Conservation (phyloP, 2,329 filamentous ascomycete genomes). For the Neofusicoccum umdonicola region DNA sequence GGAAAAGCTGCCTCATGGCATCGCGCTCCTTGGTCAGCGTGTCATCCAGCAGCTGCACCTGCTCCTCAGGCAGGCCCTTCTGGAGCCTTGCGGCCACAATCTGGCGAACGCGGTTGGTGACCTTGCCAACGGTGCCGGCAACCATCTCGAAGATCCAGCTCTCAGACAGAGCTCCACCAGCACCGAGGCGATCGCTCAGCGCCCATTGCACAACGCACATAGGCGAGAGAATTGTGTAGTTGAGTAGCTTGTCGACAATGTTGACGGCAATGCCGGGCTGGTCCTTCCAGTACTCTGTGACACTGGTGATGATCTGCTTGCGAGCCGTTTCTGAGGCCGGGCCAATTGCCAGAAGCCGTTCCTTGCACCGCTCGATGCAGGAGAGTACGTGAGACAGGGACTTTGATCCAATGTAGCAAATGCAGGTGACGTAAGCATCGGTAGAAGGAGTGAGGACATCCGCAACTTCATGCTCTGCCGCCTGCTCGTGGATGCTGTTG, state of each 20-base stretch:
- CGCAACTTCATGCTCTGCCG: conserved; percentile 62
- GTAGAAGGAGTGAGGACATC: conserved; percentile 84
- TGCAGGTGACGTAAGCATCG: conserved; percentile 89
- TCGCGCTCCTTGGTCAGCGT: conserved; percentile 67
- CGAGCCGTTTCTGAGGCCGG: conserved; percentile 72
- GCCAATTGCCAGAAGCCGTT: conserved; percentile 77
- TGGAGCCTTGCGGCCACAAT: conserved; percentile 65
- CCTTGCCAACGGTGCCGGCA: conserved; percentile 82
- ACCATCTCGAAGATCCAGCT: conserved; percentile 87
- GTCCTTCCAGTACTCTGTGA: conserved; percentile 89
- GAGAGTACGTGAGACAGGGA: conserved; percentile 94
- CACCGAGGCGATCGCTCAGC: conserved; percentile 63
- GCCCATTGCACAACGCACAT: conserved; percentile 87
- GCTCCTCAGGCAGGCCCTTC: conserved; percentile 55
- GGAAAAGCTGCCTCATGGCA: conserved; percentile 77
- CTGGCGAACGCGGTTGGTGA: conserved; percentile 80
- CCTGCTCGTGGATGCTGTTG: conserved; percentile 76
- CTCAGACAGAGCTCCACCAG: conserved; percentile 67
- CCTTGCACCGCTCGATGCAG: conserved; percentile 92
- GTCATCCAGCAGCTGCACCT: conserved; percentile 61
- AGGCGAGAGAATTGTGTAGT: conserved; percentile 91
- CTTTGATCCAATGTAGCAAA: conserved; percentile 92
- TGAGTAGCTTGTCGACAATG: conserved; percentile 94
- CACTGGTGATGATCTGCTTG: conserved; percentile 83
- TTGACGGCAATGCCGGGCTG: conserved; percentile 89